Base-by-base conservation (phyloP, 2,329 filamentous ascomycete genomes). In the Alternaria brassicicola region DNA sequence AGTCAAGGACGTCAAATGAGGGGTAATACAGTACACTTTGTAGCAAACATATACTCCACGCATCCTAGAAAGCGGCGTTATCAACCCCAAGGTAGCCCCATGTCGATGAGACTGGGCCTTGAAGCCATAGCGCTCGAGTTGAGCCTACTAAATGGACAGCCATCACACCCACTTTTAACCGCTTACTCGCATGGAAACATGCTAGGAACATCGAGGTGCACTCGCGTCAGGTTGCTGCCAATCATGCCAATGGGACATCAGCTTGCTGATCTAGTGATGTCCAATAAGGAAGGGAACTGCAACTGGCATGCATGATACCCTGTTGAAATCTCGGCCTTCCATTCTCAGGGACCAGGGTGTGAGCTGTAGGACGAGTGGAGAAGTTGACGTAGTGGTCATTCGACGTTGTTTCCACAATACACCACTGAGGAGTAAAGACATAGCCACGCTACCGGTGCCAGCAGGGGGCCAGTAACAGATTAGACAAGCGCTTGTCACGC, bases 111-210 rank as follows among this genome's bases (percentile, higher is more conserved):
- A 47, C 55, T 28, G 47, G 63, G 41, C 55, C 10, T 9, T 19
- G 19, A 43, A 47, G 36, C 8, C 38, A 53, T 56, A 56, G 28
- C 46, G 50, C 42, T 41, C 17, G 43, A 36, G 57, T 58, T 49
- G 61, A 52, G 57, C 64, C 66, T 64, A 67, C 64, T 57, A 50
- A 52, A 59, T 25, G 15, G 28, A 8, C 31, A 17, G 56, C 52
- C 64, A 54, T 48, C 57, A 67, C 67, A 70, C 64, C 61, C 56
- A 64, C 61, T 46, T 17, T 39, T 10, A 28, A 21, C 10, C 42
- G 42, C 52, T 43, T 39, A 43, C 42, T 42, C 30, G 36, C 62
- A 63, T 65, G 52, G 53, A 59, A 65, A 61, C 57, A 62, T 66
- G 51, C 52, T 50, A 54, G 35, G 31, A 50, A 45, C 46, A 21